Conservation (phyloP, 805 yeast genomes). For the Candida methanosorbosa region DNA sequence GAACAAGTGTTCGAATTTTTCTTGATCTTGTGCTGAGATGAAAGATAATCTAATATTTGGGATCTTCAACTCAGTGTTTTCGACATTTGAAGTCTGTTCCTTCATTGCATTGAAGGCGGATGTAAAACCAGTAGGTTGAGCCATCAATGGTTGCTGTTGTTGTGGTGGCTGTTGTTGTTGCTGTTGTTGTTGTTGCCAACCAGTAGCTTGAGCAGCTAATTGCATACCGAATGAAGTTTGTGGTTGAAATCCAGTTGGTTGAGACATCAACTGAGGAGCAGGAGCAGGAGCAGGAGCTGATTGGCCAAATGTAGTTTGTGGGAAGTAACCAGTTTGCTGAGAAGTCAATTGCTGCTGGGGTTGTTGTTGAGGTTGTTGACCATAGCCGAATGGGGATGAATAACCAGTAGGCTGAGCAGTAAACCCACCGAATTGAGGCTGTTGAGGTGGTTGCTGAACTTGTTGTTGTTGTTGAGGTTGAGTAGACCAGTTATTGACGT, state of each 20-base stretch:
- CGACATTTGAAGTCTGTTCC: constrained; percentile 27
- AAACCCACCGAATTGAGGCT: constrained; percentile 13
- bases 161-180: constrained; percentile 10
- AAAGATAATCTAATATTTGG: constrained; percentile 77
- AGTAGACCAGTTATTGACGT: constrained; percentile 7
- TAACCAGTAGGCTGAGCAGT: constrained; percentile 33
- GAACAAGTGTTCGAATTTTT: constrained; percentile 77
- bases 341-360: constrained; percentile 10
- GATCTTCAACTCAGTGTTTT: constrained; percentile 52
- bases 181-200: constrained; percentile 22
- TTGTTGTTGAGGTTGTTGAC: constrained; percentile 14
- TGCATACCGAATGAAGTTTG: constrained; percentile 27
- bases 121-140: constrained; percentile 41
- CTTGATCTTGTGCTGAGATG: constrained; percentile 78
- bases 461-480: constrained; percentile 11
- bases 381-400: constrained; percentile 14
- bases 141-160: constrained; percentile 19
- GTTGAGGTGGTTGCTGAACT: constrained; percentile 24
- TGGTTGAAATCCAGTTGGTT: constrained; percentile 31
- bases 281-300: neutral
- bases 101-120: constrained; percentile 15
- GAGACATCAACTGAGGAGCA: constrained; percentile 20
- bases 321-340: constrained; percentile 19
- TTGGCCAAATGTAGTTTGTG: constrained; percentile 6
- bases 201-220: constrained; percentile 32